phyloP scores from a whole-genome alignment of 2,329 filamentous ascomycete genomes.

The Stemphylium lycopersici region DNA sequence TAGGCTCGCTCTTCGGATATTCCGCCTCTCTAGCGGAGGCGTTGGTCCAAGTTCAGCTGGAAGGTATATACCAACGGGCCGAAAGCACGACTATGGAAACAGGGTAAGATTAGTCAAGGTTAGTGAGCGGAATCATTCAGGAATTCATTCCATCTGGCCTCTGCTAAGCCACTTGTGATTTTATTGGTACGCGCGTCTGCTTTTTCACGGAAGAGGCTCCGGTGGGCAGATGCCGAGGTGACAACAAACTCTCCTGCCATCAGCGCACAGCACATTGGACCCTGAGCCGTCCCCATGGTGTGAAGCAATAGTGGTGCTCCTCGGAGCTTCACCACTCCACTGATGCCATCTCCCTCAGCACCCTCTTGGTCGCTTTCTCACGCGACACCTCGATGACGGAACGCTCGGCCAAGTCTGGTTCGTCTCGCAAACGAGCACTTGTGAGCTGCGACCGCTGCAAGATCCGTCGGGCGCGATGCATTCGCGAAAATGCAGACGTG shows the following conservation, averaged over 20 bases:
- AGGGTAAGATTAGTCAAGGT: not conserved
- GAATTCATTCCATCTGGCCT: not conserved
- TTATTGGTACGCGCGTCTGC: constrained; percentile 3
- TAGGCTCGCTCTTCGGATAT: too few relatives aligned
- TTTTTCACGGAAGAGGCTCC: constrained; percentile 12
- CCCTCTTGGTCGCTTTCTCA: not conserved
- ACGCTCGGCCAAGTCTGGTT: constrained; percentile 24
- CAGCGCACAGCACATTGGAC: not conserved
- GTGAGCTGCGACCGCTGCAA: constrained; percentile 43
- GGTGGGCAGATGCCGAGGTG: not conserved
- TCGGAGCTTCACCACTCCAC: constrained; percentile 11
- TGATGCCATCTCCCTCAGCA: not conserved
- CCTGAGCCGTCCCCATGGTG: not conserved
- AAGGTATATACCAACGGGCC: not conserved
- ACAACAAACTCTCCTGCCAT: constrained; percentile 4
- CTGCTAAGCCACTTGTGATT: not conserved
- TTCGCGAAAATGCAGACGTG: constrained; percentile 35
- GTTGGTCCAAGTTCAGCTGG: too few relatives aligned
- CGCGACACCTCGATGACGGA: constrained; percentile 8
- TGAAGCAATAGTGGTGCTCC: not conserved
- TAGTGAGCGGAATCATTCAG: not conserved
- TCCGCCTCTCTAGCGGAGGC: too few relatives aligned
- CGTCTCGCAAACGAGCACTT: constrained; percentile 36
- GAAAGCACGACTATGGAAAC: not conserved
- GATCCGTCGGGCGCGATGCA: constrained; percentile 36